These are phyloP conservation scores for Sclerotinia spermophila DNA, from an alignment of 2,329 filamentous ascomycete species.

Conservation along the genomic window DNA sequence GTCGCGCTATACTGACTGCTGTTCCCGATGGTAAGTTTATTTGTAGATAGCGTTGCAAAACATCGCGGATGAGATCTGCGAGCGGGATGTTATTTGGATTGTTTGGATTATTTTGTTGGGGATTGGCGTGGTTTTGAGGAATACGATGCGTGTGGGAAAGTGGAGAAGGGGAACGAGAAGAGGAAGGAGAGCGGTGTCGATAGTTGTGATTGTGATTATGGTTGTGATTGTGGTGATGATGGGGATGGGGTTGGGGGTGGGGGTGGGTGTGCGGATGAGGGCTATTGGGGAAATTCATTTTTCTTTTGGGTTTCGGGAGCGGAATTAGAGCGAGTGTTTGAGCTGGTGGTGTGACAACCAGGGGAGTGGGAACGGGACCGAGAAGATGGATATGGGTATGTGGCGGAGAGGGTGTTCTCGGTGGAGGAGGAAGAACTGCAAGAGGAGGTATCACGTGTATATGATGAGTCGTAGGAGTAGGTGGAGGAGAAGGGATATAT, in stretches of 20 bases:
- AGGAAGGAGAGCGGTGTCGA: neutral
- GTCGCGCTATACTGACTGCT: neutral
- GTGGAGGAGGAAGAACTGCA: neutral
- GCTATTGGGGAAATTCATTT: neutral
- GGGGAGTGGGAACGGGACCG: neutral
- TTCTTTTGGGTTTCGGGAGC: neutral
- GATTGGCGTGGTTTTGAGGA: neutral
- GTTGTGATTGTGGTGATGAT: neutral
- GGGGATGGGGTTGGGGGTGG: neutral
- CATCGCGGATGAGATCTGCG: neutral
- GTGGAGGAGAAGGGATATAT: neutral
- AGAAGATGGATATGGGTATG: neutral
- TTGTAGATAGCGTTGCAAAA: constrained; percentile 8
- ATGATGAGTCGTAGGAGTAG: neutral
- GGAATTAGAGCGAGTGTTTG: neutral
- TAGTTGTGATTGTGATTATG: neutral
- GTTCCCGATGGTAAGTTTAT: neutral
- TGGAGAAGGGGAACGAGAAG: neutral
- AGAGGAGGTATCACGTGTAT: neutral
- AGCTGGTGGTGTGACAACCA: neutral
- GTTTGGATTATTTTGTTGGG: neutral
- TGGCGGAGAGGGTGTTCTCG: neutral
- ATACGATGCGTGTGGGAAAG: neutral
- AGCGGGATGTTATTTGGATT: neutral
- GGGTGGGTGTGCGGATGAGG: neutral